Conservation (phyloP, 768 basidiomycete species). For the Leucogyrophana mollusca region DNA sequence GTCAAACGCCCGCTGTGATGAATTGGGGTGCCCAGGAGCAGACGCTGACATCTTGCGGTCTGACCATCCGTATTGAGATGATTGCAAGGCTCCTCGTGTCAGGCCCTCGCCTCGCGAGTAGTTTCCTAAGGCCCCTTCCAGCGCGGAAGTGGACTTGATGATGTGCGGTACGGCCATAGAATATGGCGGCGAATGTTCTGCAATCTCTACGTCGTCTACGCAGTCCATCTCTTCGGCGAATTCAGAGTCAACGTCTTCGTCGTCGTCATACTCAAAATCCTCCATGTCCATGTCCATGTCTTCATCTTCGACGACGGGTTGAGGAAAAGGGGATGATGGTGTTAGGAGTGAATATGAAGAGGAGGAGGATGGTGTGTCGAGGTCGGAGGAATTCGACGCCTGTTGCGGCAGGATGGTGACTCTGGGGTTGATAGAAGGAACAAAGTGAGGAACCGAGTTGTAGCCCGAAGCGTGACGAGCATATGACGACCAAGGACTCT, state of each 20-base stretch:
- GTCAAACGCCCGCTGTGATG: constrained; percentile 16
- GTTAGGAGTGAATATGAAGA: constrained; percentile 32
- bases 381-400: constrained; percentile 19
- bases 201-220: constrained; percentile 16
- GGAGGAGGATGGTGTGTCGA: constrained; percentile 29
- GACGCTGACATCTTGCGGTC: constrained; percentile 31
- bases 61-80: constrained; percentile 8
- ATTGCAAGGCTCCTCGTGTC: background rate
- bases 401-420: constrained; percentile 24
- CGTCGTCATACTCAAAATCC: constrained; percentile 28
- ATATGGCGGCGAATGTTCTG: constrained; percentile 16
- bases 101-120: constrained; percentile 4
- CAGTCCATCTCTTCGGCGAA: constrained; percentile 33
- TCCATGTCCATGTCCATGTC: constrained; percentile 19
- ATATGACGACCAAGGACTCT: constrained; percentile 21
- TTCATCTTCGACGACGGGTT: constrained; percentile 8
- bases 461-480: constrained; percentile 13
- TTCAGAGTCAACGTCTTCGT: constrained; percentile 28
- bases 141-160: constrained; percentile 30
- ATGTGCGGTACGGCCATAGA: constrained; percentile 18
- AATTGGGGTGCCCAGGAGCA: constrained; percentile 27
- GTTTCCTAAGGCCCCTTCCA: constrained; percentile 31
- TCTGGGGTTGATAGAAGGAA: constrained; percentile 24
- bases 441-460: constrained; percentile 8
- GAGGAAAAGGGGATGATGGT: constrained; percentile 28